A percentile compares a stretch with the other conserved stretches of the same genome.
Evolutionary conservation across 2,329 filamentous ascomycete genomes (phyloP).

Genomic region (Aspergillus brasiliensis): DNA sequence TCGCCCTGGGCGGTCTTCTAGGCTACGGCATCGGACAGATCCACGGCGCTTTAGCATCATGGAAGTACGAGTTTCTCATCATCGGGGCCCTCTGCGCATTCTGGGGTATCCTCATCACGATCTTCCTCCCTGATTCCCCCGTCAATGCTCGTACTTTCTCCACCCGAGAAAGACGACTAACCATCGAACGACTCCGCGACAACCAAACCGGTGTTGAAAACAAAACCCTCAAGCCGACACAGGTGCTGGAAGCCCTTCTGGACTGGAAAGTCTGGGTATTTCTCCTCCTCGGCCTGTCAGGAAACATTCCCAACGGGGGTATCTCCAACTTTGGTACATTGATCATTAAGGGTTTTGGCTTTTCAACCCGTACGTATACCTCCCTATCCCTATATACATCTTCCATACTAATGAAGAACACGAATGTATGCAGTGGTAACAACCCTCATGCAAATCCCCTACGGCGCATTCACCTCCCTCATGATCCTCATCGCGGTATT

Average conservation of each 20-base stretch:
- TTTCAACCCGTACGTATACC: conserved; percentile 28
- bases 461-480: conserved; percentile 37
- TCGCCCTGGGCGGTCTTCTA: conserved; percentile 38
- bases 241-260: conserved; percentile 49
- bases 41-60: conserved; percentile 50
- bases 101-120: conserved; percentile 39
- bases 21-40: conserved; percentile 65
- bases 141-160: conserved; percentile 48
- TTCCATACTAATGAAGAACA: conserved; percentile 16
- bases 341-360: conserved; percentile 46
- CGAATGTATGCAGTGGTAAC: conserved; percentile 27
- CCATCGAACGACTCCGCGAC: conserved; percentile 54
- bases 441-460: conserved; percentile 41
- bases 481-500: conserved; percentile 24
- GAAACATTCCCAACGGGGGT: conserved; percentile 34
- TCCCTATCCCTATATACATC: neutral
- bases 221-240: conserved; percentile 50
- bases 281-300: conserved; percentile 48
- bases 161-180: conserved; percentile 47
- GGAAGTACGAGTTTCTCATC: conserved; percentile 63
- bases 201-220: conserved; percentile 60
- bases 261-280: conserved; percentile 64
- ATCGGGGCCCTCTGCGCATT: conserved; percentile 46
- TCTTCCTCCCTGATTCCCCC: conserved; percentile 49
- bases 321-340: conserved; percentile 33